Evolutionary conservation across 2,329 filamentous ascomycete genomes (phyloP).

Genomic region (Aspergillus brasiliensis): DNA sequence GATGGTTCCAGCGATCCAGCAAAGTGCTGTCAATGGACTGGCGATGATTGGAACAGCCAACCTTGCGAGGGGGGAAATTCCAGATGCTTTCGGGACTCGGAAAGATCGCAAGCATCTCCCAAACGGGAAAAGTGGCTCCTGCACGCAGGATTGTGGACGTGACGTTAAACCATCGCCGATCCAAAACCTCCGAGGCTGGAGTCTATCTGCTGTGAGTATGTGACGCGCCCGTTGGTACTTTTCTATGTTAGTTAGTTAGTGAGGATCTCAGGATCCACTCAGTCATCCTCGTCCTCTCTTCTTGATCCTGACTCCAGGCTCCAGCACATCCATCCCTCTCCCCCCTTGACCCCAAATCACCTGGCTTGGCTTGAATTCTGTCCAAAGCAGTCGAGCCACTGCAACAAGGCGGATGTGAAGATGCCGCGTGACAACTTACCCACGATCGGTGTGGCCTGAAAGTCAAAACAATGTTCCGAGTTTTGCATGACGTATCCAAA

Average conservation of each 20-base stretch:
- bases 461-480: conserved; percentile 55
- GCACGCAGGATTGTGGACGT: neutral
- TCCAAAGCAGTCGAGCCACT: conserved; percentile 51
- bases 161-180: neutral
- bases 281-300: too few species aligned
- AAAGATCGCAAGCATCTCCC: conserved; percentile 16
- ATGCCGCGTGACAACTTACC: conserved; percentile 38
- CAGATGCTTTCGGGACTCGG: neutral
- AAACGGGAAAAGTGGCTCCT: conserved; percentile 5
- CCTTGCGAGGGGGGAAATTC: neutral
- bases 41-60: conserved; percentile 3
- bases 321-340: neutral
- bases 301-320: neutral
- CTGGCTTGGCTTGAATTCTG: neutral
- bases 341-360: neutral
- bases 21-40: neutral
- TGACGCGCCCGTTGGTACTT: too few species aligned
- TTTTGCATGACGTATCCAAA: conserved; percentile 52
- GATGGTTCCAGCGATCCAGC: neutral
- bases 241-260: too few species aligned
- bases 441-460: conserved; percentile 36
- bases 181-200: neutral
- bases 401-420: conserved; percentile 46
- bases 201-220: too few species aligned
- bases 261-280: too few species aligned